Percentiles rank a stretch among this genome's conserved stretches.
Evolutionary conservation across 805 yeast species (phyloP).

Genomic region (Candida xyloterini): DNA sequence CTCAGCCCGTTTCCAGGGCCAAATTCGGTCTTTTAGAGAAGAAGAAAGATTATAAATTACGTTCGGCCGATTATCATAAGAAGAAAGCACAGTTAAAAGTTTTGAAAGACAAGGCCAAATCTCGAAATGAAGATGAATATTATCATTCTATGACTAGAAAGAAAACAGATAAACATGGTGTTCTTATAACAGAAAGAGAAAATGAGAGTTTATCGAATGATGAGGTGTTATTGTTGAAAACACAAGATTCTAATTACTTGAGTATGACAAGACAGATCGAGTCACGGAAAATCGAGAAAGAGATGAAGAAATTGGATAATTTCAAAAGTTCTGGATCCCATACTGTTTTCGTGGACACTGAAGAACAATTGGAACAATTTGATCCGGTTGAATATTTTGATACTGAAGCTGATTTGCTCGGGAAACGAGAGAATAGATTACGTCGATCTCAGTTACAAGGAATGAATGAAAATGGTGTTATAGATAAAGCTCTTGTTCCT

Average conservation of each 20-base stretch:
- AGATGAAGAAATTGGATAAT: constrained; percentile 47
- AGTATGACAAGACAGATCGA: constrained; percentile 75
- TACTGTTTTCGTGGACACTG: constrained; percentile 77
- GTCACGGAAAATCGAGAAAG: constrained; percentile 56
- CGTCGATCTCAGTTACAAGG: constrained; percentile 54
- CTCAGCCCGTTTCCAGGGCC: constrained; percentile 75
- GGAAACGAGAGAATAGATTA: constrained; percentile 69
- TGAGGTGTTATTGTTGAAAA: constrained; percentile 78
- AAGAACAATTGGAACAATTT: constrained; percentile 53
- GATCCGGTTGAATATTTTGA: constrained; percentile 64
- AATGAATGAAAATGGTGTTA: constrained; percentile 24
- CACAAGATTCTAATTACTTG: constrained; percentile 88
- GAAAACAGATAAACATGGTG: constrained; percentile 68
- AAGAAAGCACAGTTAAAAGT: constrained; percentile 65
- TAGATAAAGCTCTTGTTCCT: constrained; percentile 21
- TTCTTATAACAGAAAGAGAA: constrained; percentile 63
- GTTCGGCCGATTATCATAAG: constrained; percentile 57
- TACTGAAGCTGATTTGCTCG: constrained; percentile 63
- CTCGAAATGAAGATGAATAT: constrained; percentile 90
- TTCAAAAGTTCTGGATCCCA: constrained; percentile 64
- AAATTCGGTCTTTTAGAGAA: constrained; percentile 87
- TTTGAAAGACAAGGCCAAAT: constrained; percentile 66
- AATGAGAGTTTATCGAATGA: constrained; percentile 60
- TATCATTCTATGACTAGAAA: constrained; percentile 86
- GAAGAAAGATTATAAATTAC: constrained; percentile 72